Evolutionary conservation across 139 green algal species (phyloP).

Genomic region (Desmodesmus armatus): DNA sequence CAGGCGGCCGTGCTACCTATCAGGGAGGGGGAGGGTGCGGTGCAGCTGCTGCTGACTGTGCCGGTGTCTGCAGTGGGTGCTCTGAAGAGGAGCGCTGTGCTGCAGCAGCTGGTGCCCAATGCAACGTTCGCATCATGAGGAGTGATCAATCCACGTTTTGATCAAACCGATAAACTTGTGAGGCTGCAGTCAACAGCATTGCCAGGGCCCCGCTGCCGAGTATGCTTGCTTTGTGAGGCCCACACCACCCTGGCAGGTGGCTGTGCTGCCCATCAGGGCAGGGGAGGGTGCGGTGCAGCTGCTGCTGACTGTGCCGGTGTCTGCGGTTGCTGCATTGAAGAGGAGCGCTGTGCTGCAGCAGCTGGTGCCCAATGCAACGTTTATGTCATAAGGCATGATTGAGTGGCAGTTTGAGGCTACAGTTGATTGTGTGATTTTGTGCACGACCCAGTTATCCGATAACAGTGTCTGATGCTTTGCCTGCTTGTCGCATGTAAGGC

Average conservation of each 20-base stretch:
- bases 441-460: not conserved
- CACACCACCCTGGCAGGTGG: conserved; percentile 25
- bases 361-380: not conserved
- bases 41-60: conserved; percentile 27
- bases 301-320: conserved; percentile 28
- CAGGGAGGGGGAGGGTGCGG: not conserved
- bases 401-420: no score
- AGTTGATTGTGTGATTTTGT: conserved; percentile 11
- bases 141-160: no score
- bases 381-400: no score
- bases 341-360: conserved; percentile 6
- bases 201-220: not conserved
- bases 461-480: not conserved
- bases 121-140: no score
- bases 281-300: not conserved
- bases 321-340: conserved; percentile 5
- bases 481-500: no score
- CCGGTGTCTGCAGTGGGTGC: conserved; percentile 8
- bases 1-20: conserved; percentile 25
- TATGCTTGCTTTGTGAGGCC: conserved; percentile 7
- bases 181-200: not conserved
- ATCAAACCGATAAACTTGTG: no score
- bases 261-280: conserved; percentile 4
- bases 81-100: not conserved
- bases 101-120: conserved; percentile 20